Evolutionary conservation across 164 flowering plant species (phyloP).

Genomic region (Annona cherimola): DNA sequence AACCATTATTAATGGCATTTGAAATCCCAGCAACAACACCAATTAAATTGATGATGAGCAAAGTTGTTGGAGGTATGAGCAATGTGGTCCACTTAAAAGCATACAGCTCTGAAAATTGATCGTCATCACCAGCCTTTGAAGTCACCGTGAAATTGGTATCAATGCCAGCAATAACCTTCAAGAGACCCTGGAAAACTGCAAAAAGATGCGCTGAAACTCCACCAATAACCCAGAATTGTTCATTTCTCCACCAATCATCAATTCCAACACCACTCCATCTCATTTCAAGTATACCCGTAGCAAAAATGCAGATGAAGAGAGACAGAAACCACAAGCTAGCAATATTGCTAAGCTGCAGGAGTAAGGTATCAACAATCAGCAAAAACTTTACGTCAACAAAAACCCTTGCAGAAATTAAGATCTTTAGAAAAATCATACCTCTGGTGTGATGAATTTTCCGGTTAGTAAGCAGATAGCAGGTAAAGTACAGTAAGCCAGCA

Average conservation of each 20-base stretch:
- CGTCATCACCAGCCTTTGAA: slow-evolving; percentile 56
- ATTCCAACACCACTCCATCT: slow-evolving; percentile 70
- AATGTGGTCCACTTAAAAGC: slow-evolving; percentile 63
- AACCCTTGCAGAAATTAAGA: neutral
- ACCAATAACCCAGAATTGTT: slow-evolving; percentile 74
- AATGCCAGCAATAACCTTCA: slow-evolving; percentile 60
- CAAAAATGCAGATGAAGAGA: slow-evolving; percentile 54
- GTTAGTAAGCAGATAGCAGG: slow-evolving; percentile 94
- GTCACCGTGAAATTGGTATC: slow-evolving; percentile 61
- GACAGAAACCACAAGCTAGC: slow-evolving; percentile 61
- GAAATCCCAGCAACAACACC: slow-evolving; percentile 64
- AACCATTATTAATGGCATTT: slow-evolving; percentile 60
- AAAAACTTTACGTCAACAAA: neutral
- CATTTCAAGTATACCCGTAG: slow-evolving; percentile 56
- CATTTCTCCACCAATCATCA: slow-evolving; percentile 77
- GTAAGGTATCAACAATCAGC: slow-evolving; percentile 3
- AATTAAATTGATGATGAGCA: slow-evolving; percentile 48
- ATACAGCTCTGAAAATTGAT: slow-evolving; percentile 47
- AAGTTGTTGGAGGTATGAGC: slow-evolving; percentile 59
- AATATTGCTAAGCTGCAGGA: slow-evolving; percentile 49
- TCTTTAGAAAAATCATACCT: slow-evolving; percentile 33
- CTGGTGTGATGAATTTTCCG: slow-evolving; percentile 88
- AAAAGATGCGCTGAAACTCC: slow-evolving; percentile 62
- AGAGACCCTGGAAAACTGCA: slow-evolving; percentile 59
- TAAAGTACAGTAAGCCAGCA: slow-evolving; percentile 79